Conservation (phyloP, 257 asterid genomes). For the Rehmannia glutinosa region DNA sequence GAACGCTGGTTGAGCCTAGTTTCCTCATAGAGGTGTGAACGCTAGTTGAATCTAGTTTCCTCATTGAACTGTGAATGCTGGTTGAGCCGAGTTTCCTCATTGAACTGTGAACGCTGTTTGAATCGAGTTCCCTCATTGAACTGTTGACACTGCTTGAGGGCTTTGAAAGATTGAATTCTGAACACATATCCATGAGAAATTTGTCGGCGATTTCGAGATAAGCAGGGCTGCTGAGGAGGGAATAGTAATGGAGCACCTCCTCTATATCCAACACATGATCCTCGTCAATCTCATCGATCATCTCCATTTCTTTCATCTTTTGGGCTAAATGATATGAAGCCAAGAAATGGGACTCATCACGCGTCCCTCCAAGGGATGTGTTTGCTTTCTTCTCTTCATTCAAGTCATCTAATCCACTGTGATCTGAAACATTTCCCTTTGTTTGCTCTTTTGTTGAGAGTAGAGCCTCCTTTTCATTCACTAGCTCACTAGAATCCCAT, state of each 20-base stretch:
- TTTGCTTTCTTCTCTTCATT: slow-evolving; percentile 29
- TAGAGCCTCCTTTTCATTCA: slow-evolving; percentile 14
- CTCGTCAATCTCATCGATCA: slow-evolving; percentile 54
- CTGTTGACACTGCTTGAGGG: slow-evolving; percentile 29
- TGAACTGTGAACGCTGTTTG: slow-evolving; percentile 31
- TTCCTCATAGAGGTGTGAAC: too few species aligned
- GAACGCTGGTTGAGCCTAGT: too few species aligned
- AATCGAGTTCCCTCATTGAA: slow-evolving; percentile 41
- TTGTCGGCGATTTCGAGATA: slow-evolving; percentile 54
- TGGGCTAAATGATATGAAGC: slow-evolving; percentile 33
- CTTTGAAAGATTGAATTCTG: not conserved
- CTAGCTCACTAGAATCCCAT: slow-evolving; percentile 19
- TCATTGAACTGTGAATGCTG: too few species aligned
- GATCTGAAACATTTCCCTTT: slow-evolving; percentile 21
- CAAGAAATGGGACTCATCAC: slow-evolving; percentile 4
- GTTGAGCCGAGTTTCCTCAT: too few species aligned
- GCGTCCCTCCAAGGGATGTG: too few species aligned
- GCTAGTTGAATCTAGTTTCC: too few species aligned
- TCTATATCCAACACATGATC: slow-evolving; percentile 73
- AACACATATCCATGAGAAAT: slow-evolving; percentile 52
- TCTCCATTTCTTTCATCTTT: slow-evolving; percentile 61
- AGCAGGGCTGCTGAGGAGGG: slow-evolving; percentile 56
- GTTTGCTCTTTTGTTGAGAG: slow-evolving; percentile 15
- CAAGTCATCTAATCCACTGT: slow-evolving; percentile 17
- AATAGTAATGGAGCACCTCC: slow-evolving; percentile 71